Conservation (phyloP, 345 rosid genomes). For the Trapa bicornis region DNA sequence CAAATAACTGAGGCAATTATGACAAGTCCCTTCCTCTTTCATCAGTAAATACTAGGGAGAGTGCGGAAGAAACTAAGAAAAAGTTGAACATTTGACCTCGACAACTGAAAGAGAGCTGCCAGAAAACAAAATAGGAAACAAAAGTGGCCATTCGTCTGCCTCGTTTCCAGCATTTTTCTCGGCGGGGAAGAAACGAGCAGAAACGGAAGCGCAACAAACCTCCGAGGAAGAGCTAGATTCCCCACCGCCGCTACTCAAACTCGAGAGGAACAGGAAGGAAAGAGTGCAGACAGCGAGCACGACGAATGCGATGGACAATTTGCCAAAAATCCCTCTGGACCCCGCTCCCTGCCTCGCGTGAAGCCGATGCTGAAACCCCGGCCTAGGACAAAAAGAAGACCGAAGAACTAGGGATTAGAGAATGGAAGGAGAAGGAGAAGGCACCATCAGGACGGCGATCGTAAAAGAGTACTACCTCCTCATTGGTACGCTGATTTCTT, state of each 20-base stretch:
- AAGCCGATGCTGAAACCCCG: constrained; percentile 49
- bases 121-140: neutral
- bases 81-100: neutral
- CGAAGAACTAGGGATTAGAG: no score
- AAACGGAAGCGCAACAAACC: constrained; percentile 24
- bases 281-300: constrained; percentile 73
- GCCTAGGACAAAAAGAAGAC: constrained; percentile 20
- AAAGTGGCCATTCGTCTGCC: neutral
- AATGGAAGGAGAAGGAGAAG: neutral
- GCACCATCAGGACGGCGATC: neutral
- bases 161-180: constrained; percentile 7
- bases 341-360: constrained; percentile 63
- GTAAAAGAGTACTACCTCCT: neutral
- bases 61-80: no score
- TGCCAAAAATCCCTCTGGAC: constrained; percentile 43
- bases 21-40: no score
- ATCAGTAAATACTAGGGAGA: no score
- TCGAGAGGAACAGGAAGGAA: constrained; percentile 41
- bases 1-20: no score
- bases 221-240: constrained; percentile 35
- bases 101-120: neutral
- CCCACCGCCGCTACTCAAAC: constrained; percentile 31
- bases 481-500: neutral
- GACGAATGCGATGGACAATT: constrained; percentile 48
- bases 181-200: constrained; percentile 11